These are phyloP conservation scores for Fagopyrum tataricum DNA, from an alignment of 148 eudicot genomes.

Conservation along the genomic window DNA sequence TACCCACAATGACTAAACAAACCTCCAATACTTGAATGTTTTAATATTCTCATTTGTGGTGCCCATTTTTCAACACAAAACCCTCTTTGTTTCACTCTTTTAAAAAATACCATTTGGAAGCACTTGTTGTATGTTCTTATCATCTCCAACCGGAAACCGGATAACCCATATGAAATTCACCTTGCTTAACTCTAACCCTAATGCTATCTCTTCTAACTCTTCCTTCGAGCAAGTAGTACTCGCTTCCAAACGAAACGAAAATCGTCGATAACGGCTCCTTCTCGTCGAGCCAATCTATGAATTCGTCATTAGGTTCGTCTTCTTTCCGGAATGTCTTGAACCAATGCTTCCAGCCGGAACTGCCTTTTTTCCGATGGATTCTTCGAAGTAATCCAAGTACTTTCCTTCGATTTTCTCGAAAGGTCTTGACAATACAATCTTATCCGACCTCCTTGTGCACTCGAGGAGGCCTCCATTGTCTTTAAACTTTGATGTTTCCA, in stretches of 20 bases:
- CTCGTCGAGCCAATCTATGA: conserved; percentile 7
- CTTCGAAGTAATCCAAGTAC: conserved; percentile 11
- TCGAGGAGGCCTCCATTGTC: not conserved
- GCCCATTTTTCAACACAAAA: conserved; percentile 11
- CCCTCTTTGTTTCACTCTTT: conserved; percentile 8
- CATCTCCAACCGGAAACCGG: conserved; percentile 1
- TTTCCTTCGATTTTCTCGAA: conserved; percentile 15
- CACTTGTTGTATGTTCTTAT: not conserved
- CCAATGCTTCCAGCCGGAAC: conserved; percentile 12
- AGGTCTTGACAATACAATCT: conserved; percentile 13
- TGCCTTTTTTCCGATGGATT: not conserved
- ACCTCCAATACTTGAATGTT: conserved; percentile 13
- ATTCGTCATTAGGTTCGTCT: not conserved
- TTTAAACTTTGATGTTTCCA: not conserved
- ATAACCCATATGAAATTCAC: conserved; percentile 17
- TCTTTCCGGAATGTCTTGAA: conserved; percentile 3
- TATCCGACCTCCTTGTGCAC: conserved; percentile 7
- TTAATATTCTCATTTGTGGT: conserved; percentile 5
- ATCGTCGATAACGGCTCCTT: conserved; percentile 4
- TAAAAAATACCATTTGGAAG: conserved; percentile 14
- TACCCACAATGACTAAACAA: conserved; percentile 17
- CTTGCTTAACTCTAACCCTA: conserved; percentile 15
- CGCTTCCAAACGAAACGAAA: conserved; percentile 14
- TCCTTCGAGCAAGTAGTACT: conserved; percentile 8
- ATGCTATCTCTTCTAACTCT: conserved; percentile 14